A percentile compares a stretch with the other conserved stretches of the same genome.
phyloP scores from a whole-genome alignment of 345 rosid species.

The Litchi chinensis region DNA sequence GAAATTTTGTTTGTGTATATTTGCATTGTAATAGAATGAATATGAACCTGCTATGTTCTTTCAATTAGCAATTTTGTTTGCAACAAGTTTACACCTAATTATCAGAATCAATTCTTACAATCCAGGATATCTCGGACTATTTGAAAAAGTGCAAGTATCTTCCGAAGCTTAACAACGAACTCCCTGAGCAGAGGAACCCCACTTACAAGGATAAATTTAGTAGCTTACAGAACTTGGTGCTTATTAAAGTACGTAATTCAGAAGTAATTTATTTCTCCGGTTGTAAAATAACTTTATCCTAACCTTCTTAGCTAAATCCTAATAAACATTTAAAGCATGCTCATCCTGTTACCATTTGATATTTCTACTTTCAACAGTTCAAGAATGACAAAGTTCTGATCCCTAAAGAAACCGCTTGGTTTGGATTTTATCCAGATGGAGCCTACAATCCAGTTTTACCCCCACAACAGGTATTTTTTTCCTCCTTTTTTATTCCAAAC shows the following conservation, averaged over 20 bases:
- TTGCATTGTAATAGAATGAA: background rate
- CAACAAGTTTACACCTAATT: background rate
- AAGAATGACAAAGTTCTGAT: constrained; percentile 58
- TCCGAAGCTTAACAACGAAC: constrained; percentile 85
- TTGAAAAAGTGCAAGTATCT: constrained; percentile 69
- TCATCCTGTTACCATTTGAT: background rate
- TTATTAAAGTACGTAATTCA: constrained; percentile 65
- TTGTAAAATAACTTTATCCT: background rate
- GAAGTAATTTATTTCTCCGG: background rate
- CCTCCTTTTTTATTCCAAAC: too few species aligned
- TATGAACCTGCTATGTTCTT: background rate
- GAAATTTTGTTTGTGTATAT: too few species aligned
- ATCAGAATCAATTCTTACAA: background rate
- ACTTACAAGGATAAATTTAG: constrained; percentile 65
- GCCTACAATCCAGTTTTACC: constrained; percentile 55
- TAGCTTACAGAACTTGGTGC: constrained; percentile 80
- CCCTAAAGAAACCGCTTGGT: constrained; percentile 95
- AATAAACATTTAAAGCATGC: background rate
- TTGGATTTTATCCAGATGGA: constrained; percentile 83
- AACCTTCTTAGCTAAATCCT: background rate
- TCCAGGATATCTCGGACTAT: constrained; percentile 51
- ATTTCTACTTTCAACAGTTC: constrained; percentile 15
- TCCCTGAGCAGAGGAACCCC: constrained; percentile 58
- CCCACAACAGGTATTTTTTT: constrained; percentile 48
- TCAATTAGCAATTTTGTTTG: background rate